Evolutionary conservation across 2,329 filamentous ascomycete genomes (phyloP).

Genomic region (Rhynchosporium graminicola): DNA sequence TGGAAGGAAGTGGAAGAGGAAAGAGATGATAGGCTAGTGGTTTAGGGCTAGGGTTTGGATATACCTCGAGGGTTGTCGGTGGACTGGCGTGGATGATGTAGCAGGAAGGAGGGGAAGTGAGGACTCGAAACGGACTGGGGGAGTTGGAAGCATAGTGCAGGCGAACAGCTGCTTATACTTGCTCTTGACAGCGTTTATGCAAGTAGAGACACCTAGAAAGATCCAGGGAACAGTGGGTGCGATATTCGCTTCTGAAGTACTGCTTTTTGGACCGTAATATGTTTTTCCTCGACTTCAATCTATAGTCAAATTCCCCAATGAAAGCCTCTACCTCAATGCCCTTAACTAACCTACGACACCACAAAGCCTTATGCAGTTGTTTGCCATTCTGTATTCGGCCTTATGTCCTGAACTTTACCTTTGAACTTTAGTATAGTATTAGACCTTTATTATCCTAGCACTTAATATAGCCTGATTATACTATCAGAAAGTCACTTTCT

Average conservation of each 20-base stretch:
- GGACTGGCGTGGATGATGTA: not conserved
- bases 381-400: not conserved
- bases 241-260: no score
- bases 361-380: not conserved
- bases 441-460: no score
- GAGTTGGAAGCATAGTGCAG: no score
- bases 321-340: not conserved
- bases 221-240: no score
- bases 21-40: not conserved
- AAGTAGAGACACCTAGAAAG: no score
- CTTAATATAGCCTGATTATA: not conserved
- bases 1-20: not conserved
- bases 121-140: not conserved
- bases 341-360: not conserved
- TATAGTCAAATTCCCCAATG: not conserved
- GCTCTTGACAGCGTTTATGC: no score
- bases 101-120: not conserved
- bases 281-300: no score
- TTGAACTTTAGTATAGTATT: no score
- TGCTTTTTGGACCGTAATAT: no score
- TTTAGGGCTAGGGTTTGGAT: not conserved
- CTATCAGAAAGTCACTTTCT: not conserved
- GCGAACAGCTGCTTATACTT: no score
- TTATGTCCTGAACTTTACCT: no score
- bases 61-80: not conserved